Conservation (phyloP, 2,329 filamentous ascomycete genomes). For the Talaromyces sp. region DNA sequence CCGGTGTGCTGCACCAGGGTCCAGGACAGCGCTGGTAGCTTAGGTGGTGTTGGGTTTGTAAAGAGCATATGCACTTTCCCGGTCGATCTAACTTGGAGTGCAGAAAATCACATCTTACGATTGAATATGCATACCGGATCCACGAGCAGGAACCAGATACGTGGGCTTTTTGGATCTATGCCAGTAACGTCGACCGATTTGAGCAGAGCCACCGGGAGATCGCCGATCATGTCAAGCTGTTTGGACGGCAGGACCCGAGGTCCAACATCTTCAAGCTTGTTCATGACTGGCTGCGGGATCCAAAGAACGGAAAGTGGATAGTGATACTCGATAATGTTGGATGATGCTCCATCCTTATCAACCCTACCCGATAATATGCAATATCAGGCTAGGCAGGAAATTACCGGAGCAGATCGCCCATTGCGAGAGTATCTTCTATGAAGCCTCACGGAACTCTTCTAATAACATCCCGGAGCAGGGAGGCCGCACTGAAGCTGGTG, state of each 20-base stretch:
- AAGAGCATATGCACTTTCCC: neutral
- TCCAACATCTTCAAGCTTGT: constrained; percentile 35
- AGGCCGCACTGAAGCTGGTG: constrained; percentile 14
- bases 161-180: constrained; percentile 40
- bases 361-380: neutral
- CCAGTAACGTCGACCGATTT: constrained; percentile 29
- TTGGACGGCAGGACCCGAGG: constrained; percentile 31
- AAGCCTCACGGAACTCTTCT: constrained; percentile 23
- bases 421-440: constrained; percentile 26
- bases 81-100: neutral
- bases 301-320: too few relatives aligned
- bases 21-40: constrained; percentile 31
- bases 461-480: constrained; percentile 23
- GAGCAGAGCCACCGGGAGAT: constrained; percentile 39
- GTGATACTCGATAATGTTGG: too few relatives aligned
- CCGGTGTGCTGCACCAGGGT: constrained; percentile 20
- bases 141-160: constrained; percentile 27
- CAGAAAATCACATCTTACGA: constrained; percentile 40
- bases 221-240: constrained; percentile 32
- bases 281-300: constrained; percentile 24
- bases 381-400: neutral
- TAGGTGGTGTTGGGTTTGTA: constrained; percentile 32
- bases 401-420: neutral
- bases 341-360: constrained; percentile 22
- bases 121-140: constrained; percentile 39